These are phyloP conservation scores for Lachnellula occidentalis DNA, from an alignment of 2,329 filamentous ascomycete species.

Conservation along the genomic window DNA sequence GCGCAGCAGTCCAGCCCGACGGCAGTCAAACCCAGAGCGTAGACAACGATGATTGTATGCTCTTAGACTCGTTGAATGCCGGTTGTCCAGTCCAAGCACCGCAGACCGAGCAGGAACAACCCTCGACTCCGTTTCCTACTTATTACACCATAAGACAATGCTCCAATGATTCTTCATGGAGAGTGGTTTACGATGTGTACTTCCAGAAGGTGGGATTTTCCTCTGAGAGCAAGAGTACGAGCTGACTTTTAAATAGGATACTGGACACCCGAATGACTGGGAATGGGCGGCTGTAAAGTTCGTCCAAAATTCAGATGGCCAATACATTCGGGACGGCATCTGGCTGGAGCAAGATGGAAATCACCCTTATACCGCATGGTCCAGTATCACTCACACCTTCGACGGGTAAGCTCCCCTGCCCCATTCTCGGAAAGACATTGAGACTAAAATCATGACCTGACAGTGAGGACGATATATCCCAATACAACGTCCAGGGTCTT, in stretches of 20 bases:
- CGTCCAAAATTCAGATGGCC: slow-evolving; percentile 8
- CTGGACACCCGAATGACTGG: slow-evolving; percentile 21
- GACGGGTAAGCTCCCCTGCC: slow-evolving; percentile 7
- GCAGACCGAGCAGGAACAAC: slow-evolving; percentile 11
- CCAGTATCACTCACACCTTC: slow-evolving; percentile 10
- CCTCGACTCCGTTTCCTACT: slow-evolving; percentile 17
- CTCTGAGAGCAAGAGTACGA: neutral
- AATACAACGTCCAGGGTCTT: slow-evolving; percentile 12
- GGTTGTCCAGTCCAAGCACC: slow-evolving; percentile 13
- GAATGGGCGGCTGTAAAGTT: slow-evolving; percentile 19
- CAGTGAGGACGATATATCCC: slow-evolving; percentile 10
- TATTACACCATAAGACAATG: slow-evolving; percentile 16
- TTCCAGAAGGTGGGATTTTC: slow-evolving; percentile 13
- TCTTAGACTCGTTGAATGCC: slow-evolving; percentile 1
- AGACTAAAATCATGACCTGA: neutral
- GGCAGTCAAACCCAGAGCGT: slow-evolving; percentile 14
- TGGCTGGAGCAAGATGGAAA: slow-evolving; percentile 18
- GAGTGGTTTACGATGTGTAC: slow-evolving; percentile 19
- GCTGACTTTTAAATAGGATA: slow-evolving; percentile 11
- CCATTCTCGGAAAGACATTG: neutral
- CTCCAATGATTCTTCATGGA: slow-evolving; percentile 12
- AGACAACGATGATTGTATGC: slow-evolving; percentile 8
- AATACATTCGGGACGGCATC: slow-evolving; percentile 16
- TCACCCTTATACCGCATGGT: slow-evolving; percentile 13
- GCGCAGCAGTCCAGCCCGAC: slow-evolving; percentile 9